phyloP scores from a whole-genome alignment of 225 moss, liverwort and hornwort genomes.

The Anthoceros angustus region DNA sequence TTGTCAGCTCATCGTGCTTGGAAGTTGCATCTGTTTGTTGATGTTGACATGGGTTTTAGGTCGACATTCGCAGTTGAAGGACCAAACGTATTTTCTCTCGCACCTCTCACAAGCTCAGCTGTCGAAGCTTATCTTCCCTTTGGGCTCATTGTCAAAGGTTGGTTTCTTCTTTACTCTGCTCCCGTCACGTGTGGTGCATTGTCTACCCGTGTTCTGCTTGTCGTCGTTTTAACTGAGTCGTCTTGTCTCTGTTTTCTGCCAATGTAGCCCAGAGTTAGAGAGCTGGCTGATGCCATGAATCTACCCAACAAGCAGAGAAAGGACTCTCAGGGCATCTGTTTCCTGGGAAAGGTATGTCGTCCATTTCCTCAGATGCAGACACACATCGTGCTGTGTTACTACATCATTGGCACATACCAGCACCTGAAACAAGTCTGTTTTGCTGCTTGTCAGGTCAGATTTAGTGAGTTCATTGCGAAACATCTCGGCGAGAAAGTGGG shows the following conservation, averaged over 20 bases:
- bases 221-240: not conserved
- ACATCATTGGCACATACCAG: not conserved
- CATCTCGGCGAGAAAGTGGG: slow-evolving; percentile 81
- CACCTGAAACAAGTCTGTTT: not conserved
- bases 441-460: slow-evolving; percentile 41
- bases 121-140: slow-evolving; percentile 65
- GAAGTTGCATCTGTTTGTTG: slow-evolving; percentile 7
- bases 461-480: slow-evolving; percentile 73
- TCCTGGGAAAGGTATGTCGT: slow-evolving; percentile 69
- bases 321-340: slow-evolving; percentile 99
- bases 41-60: not conserved
- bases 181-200: not conserved
- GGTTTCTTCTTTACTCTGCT: slow-evolving; percentile 3
- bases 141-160: slow-evolving; percentile 69
- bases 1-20: not conserved
- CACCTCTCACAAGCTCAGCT: slow-evolving; percentile 66
- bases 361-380: not conserved
- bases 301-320: slow-evolving; percentile 66
- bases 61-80: slow-evolving; percentile 44
- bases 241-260: not conserved
- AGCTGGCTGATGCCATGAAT: slow-evolving; percentile 58
- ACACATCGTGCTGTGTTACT: not conserved
- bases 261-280: slow-evolving; percentile 56
- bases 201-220: not conserved
- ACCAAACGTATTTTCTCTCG: slow-evolving; percentile 91